A percentile compares a stretch with the other conserved stretches of the same genome.
Conservation (phyloP, 2,329 filamentous ascomycete genomes). For the Cladophialophora immunda region DNA sequence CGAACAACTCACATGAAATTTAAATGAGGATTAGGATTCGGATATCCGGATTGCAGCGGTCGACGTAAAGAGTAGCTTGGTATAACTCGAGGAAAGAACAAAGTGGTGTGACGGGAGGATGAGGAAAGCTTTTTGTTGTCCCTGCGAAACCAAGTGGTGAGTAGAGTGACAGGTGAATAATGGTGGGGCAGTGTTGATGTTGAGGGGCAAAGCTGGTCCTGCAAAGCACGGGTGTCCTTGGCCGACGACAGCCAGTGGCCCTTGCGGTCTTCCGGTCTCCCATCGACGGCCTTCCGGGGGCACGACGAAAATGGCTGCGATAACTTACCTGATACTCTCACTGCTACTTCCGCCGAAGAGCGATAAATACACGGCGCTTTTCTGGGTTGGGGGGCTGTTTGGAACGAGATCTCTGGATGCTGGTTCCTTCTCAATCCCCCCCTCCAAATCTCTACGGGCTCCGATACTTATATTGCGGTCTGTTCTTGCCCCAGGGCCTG, state of each 20-base stretch:
- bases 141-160: conserved; percentile 34
- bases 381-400: not conserved
- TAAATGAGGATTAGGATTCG: conserved; percentile 12
- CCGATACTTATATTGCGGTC: conserved; percentile 13
- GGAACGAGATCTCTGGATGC: not conserved
- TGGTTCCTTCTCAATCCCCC: not conserved
- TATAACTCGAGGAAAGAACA: conserved; percentile 19
- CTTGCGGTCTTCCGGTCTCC: not conserved
- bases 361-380: conserved; percentile 10
- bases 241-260: conserved; percentile 10
- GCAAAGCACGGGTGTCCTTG: conserved; percentile 10
- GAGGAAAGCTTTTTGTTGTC: conserved; percentile 35
- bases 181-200: conserved; percentile 38
- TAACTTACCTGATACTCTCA: conserved; percentile 8
- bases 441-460: not conserved
- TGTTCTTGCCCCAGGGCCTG: not conserved
- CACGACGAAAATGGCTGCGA: conserved; percentile 8
- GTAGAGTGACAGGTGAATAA: conserved; percentile 27
- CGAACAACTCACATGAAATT: conserved; percentile 20
- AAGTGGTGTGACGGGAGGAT: conserved; percentile 37
- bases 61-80: conserved; percentile 19
- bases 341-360: not conserved
- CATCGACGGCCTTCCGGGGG: conserved; percentile 1
- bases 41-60: conserved; percentile 11
- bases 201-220: conserved; percentile 29